Evolutionary conservation across 208 protist genomes (phyloP).

Genomic region (Histomonas meleagridis): DNA sequence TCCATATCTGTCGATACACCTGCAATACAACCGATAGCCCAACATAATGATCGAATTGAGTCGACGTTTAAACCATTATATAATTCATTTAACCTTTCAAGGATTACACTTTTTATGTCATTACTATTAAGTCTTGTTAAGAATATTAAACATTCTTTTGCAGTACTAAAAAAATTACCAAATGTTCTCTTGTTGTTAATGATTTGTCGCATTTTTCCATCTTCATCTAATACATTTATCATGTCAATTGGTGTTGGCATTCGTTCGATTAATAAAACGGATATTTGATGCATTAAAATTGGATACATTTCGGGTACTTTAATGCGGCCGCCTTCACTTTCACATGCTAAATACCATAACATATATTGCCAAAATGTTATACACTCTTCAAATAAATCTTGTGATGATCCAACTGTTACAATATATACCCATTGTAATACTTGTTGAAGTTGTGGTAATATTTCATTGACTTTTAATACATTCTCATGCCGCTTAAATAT

Average conservation of each 20-base stretch:
- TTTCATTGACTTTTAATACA: background rate
- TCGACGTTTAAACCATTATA: background rate
- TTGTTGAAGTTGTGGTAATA: background rate
- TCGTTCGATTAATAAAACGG: background rate
- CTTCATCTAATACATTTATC: background rate
- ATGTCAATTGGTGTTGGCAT: background rate
- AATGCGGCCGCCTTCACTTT: background rate
- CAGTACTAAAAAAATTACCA: background rate
- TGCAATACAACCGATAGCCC: background rate
- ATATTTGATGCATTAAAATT: background rate
- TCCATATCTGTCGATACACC: background rate
- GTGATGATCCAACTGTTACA: background rate
- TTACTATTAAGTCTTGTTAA: background rate
- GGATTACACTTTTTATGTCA: background rate
- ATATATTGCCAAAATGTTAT: background rate
- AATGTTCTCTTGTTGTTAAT: background rate
- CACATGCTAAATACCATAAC: background rate
- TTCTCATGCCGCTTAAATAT: background rate
- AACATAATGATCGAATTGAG: background rate
- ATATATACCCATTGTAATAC: background rate
- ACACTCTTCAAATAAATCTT: background rate
- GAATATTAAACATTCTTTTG: background rate
- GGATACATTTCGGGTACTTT: background rate
- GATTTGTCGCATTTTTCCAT: background rate
- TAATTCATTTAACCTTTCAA: background rate